Percentiles rank a stretch among this genome's conserved stretches.
phyloP scores from a whole-genome alignment of 192 early-diverging fungal genomes.

The Oehlia diaphana region DNA sequence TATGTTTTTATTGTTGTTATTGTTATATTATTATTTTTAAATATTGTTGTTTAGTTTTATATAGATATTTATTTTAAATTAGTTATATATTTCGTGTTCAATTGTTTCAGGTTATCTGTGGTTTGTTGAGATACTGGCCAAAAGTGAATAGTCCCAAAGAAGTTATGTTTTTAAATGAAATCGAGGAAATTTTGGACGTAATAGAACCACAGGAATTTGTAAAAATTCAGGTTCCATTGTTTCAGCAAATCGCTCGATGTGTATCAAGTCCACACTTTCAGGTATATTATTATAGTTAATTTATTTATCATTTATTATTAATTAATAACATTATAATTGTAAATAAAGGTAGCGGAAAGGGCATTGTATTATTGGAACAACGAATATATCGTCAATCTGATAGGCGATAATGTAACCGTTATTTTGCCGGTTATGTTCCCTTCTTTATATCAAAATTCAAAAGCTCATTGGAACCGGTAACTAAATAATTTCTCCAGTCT shows the following conservation, averaged over 20 bases:
- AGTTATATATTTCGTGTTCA: neutral
- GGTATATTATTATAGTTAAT: conserved; percentile 43
- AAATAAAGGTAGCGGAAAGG: conserved; percentile 87
- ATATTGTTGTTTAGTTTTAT: neutral
- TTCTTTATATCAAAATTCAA: conserved; percentile 90
- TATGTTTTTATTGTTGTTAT: neutral
- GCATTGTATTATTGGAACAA: conserved; percentile 99
- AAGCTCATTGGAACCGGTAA: conserved; percentile 97
- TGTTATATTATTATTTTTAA: too few species aligned
- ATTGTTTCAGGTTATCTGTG: conserved; percentile 68
- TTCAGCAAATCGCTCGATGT: conserved; percentile 89
- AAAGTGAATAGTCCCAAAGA: conserved; percentile 99
- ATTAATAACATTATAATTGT: neutral
- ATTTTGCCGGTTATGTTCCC: conserved; percentile 97
- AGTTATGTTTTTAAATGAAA: conserved; percentile 98
- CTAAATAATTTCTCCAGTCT: neutral
- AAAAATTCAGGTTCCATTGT: conserved; percentile 87
- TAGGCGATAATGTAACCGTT: conserved; percentile 86
- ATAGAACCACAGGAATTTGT: conserved; percentile 92
- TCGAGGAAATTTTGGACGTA: conserved; percentile 96
- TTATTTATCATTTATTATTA: neutral
- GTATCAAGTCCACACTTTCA: conserved; percentile 98
- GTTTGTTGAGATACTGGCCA: conserved; percentile 94
- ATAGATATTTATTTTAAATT: neutral
- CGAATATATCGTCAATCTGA: conserved; percentile 95